Conservation (phyloP, 2,329 filamentous ascomycete species). For the Paecilomyces variotii region DNA sequence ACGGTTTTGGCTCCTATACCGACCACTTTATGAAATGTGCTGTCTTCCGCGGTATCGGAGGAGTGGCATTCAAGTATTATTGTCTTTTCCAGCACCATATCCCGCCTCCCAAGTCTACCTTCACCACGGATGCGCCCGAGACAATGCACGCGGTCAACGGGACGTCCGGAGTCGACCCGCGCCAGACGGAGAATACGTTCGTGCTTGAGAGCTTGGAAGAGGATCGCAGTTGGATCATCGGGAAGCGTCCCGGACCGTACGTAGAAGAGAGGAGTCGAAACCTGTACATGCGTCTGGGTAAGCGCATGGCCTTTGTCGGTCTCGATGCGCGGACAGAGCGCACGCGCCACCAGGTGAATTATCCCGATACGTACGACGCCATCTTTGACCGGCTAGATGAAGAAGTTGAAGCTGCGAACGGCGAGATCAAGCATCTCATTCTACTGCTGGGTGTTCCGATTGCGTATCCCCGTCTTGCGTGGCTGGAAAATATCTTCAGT, state of each 20-base stretch:
- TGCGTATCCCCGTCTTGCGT: slow-evolving; percentile 67
- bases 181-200: slow-evolving; percentile 66
- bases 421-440: slow-evolving; percentile 55
- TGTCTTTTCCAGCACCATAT: slow-evolving; percentile 67
- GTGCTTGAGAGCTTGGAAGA: slow-evolving; percentile 52
- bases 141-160: slow-evolving; percentile 45
- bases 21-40: slow-evolving; percentile 60
- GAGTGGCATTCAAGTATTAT: slow-evolving; percentile 53
- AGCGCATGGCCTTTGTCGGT: slow-evolving; percentile 56
- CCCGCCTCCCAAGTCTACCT: slow-evolving; percentile 76
- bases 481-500: slow-evolving; percentile 85
- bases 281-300: slow-evolving; percentile 57
- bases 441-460: slow-evolving; percentile 66
- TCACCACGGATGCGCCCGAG: slow-evolving; percentile 62
- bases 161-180: slow-evolving; percentile 52
- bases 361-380: slow-evolving; percentile 56
- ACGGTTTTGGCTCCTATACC: slow-evolving; percentile 59
- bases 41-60: slow-evolving; percentile 59
- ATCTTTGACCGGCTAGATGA: slow-evolving; percentile 49
- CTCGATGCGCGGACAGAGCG: slow-evolving; percentile 60
- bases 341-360: slow-evolving; percentile 89
- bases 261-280: slow-evolving; percentile 54
- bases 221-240: slow-evolving; percentile 71
- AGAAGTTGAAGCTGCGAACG: slow-evolving; percentile 44
- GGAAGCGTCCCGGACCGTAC: slow-evolving; percentile 61